Conservation (phyloP, 495 filamentous ascomycete species). For the Penicillium argentinense region DNA sequence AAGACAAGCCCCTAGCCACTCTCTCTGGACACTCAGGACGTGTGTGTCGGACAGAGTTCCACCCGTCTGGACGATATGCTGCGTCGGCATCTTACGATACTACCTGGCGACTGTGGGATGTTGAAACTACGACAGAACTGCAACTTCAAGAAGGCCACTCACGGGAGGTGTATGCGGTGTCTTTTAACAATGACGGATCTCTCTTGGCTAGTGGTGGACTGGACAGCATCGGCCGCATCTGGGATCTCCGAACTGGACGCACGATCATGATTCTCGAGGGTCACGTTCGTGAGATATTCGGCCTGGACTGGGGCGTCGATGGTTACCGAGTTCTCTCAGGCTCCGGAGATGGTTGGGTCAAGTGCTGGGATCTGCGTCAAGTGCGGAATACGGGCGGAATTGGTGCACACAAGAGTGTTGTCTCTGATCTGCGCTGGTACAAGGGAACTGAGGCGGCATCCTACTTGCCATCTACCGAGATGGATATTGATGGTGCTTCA, state of each 20-base stretch:
- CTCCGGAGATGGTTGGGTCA: constrained; percentile 92
- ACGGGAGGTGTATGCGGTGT: constrained; percentile 82
- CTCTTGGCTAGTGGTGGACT: constrained; percentile 86
- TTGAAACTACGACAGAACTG: constrained; percentile 78
- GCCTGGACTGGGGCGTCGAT: constrained; percentile 87
- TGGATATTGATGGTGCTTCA: constrained; percentile 54
- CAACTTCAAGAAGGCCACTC: constrained; percentile 94
- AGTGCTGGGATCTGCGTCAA: constrained; percentile 95
- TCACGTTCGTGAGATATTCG: constrained; percentile 91
- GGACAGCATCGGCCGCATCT: constrained; percentile 92
- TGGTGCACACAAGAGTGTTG: constrained; percentile 87
- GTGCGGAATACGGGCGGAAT: constrained; percentile 80
- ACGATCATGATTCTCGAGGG: constrained; percentile 96
- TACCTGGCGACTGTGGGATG: constrained; percentile 96
- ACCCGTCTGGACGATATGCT: constrained; percentile 86
- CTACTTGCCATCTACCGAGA: constrained; percentile 55
- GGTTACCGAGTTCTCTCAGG: constrained; percentile 85
- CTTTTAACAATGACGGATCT: constrained; percentile 88
- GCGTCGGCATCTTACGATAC: constrained; percentile 95
- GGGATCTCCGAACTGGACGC: constrained; percentile 92
- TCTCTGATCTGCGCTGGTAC: constrained; percentile 92
- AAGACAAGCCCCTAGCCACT: constrained; percentile 80
- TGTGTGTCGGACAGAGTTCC: constrained; percentile 90
- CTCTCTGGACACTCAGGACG: constrained; percentile 83
- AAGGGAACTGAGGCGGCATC: constrained; percentile 75